A percentile compares a stretch with the other conserved stretches of the same genome.
phyloP scores from a whole-genome alignment of 2,329 filamentous ascomycete species.

The Colletotrichum tropicicola region DNA sequence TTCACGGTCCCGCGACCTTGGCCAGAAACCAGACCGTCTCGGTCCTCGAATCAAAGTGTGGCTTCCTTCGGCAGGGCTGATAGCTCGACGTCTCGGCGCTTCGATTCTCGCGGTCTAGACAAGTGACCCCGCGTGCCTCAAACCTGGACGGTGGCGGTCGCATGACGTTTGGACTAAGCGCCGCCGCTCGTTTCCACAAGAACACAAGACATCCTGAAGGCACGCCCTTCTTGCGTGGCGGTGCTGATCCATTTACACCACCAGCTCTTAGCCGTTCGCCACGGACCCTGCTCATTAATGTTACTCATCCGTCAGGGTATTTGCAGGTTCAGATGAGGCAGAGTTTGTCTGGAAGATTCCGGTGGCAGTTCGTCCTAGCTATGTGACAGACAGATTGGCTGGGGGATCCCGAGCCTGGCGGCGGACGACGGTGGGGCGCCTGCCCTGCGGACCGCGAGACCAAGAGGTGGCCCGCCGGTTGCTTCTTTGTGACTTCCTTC shows the following conservation, averaged over 20 bases:
- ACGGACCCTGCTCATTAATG: neutral
- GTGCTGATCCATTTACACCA: neutral
- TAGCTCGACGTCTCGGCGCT: neutral
- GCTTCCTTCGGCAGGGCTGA: neutral
- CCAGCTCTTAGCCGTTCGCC: neutral
- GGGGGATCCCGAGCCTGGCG: neutral
- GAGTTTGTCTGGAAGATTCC: neutral
- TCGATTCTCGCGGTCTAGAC: slow-evolving; percentile 2
- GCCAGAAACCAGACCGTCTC: neutral
- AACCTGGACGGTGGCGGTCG: slow-evolving; percentile 11
- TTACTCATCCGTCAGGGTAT: neutral
- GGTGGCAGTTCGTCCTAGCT: slow-evolving; percentile 13
- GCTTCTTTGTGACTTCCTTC: neutral
- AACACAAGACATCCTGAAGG: neutral
- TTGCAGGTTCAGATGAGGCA: slow-evolving; percentile 15
- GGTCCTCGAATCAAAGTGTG: neutral
- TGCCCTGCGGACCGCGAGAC: neutral
- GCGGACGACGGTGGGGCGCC: neutral
- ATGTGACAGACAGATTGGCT: neutral
- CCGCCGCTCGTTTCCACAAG: neutral
- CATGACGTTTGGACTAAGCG: slow-evolving; percentile 8
- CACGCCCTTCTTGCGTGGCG: neutral
- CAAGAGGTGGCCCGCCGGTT: neutral
- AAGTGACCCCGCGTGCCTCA: neutral
- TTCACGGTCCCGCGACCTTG: neutral